These are phyloP conservation scores for Clathrospora elynae DNA, from an alignment of 2,329 filamentous ascomycete genomes.

Conservation along the genomic window DNA sequence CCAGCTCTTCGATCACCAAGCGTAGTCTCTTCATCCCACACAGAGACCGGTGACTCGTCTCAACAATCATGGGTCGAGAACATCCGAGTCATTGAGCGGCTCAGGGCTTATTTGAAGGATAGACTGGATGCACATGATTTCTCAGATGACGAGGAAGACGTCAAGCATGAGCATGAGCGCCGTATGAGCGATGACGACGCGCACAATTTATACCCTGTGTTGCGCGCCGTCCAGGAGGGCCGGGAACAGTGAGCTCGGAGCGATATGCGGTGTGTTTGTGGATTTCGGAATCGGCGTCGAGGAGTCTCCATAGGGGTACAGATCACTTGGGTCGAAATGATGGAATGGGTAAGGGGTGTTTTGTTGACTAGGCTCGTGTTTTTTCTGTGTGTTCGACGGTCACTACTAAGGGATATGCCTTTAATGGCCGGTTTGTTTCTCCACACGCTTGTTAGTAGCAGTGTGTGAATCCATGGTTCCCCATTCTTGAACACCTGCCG, in stretches of 20 bases:
- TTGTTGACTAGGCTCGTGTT: conserved; percentile 16
- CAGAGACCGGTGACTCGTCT: conserved; percentile 41
- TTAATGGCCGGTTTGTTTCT: conserved; percentile 13
- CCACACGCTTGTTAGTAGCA: conserved; percentile 15
- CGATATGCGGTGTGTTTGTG: conserved; percentile 15
- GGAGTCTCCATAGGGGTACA: conserved; percentile 12
- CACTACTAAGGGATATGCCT: conserved; percentile 13
- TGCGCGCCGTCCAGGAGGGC: conserved; percentile 49
- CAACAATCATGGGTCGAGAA: conserved; percentile 67
- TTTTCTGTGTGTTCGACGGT: conserved; percentile 12
- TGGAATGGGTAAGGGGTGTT: conserved; percentile 10
- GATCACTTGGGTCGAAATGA: neutral
- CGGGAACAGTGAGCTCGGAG: conserved; percentile 32
- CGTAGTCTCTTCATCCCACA: conserved; percentile 43
- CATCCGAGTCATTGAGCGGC: conserved; percentile 65
- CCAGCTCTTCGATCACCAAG: conserved; percentile 49
- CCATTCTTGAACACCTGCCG: conserved; percentile 8
- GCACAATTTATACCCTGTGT: conserved; percentile 49
- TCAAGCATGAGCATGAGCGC: conserved; percentile 33
- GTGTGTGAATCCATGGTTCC: conserved; percentile 18
- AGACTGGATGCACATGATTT: conserved; percentile 59
- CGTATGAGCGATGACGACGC: conserved; percentile 48
- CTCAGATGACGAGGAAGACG: conserved; percentile 44
- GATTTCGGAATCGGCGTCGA: conserved; percentile 25
- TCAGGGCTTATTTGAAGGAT: conserved; percentile 62